Base-by-base conservation (phyloP, 208 protist genomes). In the Wallacemonas sp. region DNA sequence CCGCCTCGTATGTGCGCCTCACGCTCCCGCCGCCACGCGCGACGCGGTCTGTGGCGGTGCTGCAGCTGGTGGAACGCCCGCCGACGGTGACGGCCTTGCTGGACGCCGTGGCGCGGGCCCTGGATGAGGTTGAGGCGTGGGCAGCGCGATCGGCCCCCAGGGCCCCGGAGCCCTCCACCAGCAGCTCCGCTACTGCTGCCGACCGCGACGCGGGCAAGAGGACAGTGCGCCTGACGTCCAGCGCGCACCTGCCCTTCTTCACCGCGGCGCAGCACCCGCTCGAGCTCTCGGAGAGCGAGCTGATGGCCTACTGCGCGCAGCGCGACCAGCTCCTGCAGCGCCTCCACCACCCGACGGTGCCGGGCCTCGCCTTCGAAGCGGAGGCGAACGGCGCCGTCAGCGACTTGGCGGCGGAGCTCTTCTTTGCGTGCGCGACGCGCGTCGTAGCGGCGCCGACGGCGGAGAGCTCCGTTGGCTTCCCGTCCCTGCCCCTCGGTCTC, bases 371-470 rank as follows among this genome's bases (percentile, higher is more conserved):
- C 14, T 81, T 86, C 48, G 77, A 77, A 11, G 79, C 77, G 26
- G 50, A 77, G 16, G 79, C 62, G 36, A 36, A 57, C 10, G 72
- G 69, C 32, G 18, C 49, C n/a, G 74, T 89, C 25, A 48, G 49
- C 16, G 84, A 94, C 66, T 84, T 94, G 57, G 82, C 82, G 3
- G 87, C 87, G 1, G 87, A 94, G 46, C 63, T 94, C n/a, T 89
- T 94, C 70, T 82, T 94, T 42, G 76, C 84, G 2, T 94, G 87
- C 70, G 41, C 64, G 12, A 65, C 74, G 49, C 82, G 86, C 75
- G 38, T 22, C 64, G 72, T 61, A 20, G 1, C 44, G 31, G n/a
- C 29, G 8, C 0, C 45, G 45, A 45, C 36, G 3, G 25, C 45
- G 1, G 48, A 31, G 18, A 38, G 33, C 5, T 54, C 59, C 16